Evolutionary conservation across 768 basidiomycete genomes (phyloP), one percentile per base, ranked within the genome.

Genomic region (Infundibulicybe gibba): DNA sequence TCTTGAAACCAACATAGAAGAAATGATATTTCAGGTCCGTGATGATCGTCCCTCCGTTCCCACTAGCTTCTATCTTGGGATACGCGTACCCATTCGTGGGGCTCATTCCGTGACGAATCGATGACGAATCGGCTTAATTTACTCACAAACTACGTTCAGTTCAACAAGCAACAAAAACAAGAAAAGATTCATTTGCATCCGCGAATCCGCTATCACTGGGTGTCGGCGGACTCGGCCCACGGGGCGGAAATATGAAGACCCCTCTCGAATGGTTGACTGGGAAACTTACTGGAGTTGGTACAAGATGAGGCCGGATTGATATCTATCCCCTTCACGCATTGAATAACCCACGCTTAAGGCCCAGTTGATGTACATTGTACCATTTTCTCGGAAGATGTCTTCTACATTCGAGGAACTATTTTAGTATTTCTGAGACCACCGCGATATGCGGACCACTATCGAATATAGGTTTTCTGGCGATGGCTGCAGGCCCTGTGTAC

Each of bases 1-100:
- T 8, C 74, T 98, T 37, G 97, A 99, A 65, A 99, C 95, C 11
- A 92, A 90, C 63, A 83, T 92, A 19, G 88, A 90, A 45, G 89
- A 90, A 60, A 93, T 93, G 83, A 83, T 54, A 67, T 56, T 52
- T 76, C 83, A 51, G 80, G 90, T 90, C 54, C 44, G 82, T 59
- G 32, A 19, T 33, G 33, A 38, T n/a, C 40, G 20, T 40, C 39
- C 43, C 42, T 8, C 50, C 47, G 41, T 39, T 45, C 49, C 41
- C 49, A 34, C 40, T 25, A 17, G 32, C 44, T 15, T 43, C 17
- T 30, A 41, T 25, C 34, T 41, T 33, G 41, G 20, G 16, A 45
- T 30, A 15, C 16, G 15, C n/a, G 19, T 40, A 40, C 13, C 31
- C 32, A n/a, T 32, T 40, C n/a, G 17, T 25, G 25, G 25, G 25